phyloP scores from a whole-genome alignment of 2,329 filamentous ascomycete genomes.

The Calonectria pteridis region DNA sequence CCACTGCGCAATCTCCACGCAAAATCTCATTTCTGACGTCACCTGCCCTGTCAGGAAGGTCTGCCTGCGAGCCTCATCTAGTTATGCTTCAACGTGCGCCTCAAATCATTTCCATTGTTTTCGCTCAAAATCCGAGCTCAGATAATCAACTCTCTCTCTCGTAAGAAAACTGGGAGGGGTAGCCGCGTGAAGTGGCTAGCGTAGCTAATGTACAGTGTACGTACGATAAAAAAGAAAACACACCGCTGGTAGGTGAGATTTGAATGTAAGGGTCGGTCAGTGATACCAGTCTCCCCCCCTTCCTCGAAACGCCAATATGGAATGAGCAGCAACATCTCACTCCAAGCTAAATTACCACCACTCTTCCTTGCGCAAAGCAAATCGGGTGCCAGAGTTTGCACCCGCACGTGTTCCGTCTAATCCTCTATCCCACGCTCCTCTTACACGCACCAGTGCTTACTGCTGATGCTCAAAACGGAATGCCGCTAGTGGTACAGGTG shows the following conservation, averaged over 20 bases:
- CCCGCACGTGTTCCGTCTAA: not conserved
- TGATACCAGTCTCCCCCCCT: constrained; percentile 10
- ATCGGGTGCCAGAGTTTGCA: constrained; percentile 4
- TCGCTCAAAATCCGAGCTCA: not conserved
- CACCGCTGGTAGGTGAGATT: constrained; percentile 15
- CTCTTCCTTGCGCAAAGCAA: constrained; percentile 19
- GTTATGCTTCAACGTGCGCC: not conserved
- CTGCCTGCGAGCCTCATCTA: not conserved
- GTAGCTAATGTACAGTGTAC: not conserved
- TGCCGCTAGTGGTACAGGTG: not conserved
- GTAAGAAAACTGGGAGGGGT: not conserved
- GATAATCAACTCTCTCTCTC: not conserved
- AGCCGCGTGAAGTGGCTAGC: not conserved
- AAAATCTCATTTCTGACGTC: not conserved
- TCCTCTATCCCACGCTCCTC: not conserved
- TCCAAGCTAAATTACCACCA: constrained; percentile 1
- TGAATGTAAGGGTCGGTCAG: constrained; percentile 8
- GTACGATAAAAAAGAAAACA: not conserved
- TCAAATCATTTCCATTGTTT: not conserved
- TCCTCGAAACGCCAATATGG: constrained; percentile 7
- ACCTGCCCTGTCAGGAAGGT: constrained; percentile 1
- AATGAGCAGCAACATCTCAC: not conserved
- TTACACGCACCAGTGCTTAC: constrained; percentile 4
- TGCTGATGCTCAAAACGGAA: not conserved
- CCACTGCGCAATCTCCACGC: not conserved